Evolutionary conservation across 208 protist genomes (phyloP).

Genomic region (Acanthamoeba culbertsoni): DNA sequence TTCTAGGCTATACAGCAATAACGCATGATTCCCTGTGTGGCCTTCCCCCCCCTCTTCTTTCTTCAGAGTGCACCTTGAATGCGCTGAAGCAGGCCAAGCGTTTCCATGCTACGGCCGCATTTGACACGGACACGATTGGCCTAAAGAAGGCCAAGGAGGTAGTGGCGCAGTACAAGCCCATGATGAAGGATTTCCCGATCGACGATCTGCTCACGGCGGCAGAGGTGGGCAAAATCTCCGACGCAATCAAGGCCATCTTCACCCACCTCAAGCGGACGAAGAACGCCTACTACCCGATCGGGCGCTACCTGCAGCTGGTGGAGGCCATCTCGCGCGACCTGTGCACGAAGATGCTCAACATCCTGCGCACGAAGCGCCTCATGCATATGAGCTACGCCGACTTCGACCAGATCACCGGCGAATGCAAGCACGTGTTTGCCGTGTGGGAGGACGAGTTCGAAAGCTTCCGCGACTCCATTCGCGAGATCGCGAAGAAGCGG

Average conservation of each 20-base stretch:
- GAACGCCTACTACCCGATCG: slow-evolving; percentile 76
- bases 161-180: slow-evolving; percentile 76
- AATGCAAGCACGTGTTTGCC: slow-evolving; percentile 74
- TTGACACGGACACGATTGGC: slow-evolving; percentile 78
- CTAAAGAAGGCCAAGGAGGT: slow-evolving; percentile 73
- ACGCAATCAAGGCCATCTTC: slow-evolving; percentile 79
- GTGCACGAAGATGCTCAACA: slow-evolving; percentile 56
- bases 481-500: slow-evolving; percentile 72
- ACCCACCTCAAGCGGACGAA: slow-evolving; percentile 79
- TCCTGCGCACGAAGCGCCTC: slow-evolving; percentile 67
- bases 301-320: slow-evolving; percentile 71
- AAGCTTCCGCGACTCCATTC: slow-evolving; percentile 67
- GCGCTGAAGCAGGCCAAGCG: slow-evolving; percentile 78
- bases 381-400: slow-evolving; percentile 78
- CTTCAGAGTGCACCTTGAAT: slow-evolving; percentile 67
- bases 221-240: slow-evolving; percentile 73
- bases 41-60: neutral
- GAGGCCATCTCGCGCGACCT: slow-evolving; percentile 80
- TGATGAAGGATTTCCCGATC: slow-evolving; percentile 88
- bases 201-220: slow-evolving; percentile 76
- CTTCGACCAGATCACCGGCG: slow-evolving; percentile 75
- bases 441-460: slow-evolving; percentile 80
- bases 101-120: slow-evolving; percentile 76
- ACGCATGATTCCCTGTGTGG: too few species aligned
- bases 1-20: neutral